Conservation (phyloP, 2,329 filamentous ascomycete species). For the Penicillium hesseltinei region DNA sequence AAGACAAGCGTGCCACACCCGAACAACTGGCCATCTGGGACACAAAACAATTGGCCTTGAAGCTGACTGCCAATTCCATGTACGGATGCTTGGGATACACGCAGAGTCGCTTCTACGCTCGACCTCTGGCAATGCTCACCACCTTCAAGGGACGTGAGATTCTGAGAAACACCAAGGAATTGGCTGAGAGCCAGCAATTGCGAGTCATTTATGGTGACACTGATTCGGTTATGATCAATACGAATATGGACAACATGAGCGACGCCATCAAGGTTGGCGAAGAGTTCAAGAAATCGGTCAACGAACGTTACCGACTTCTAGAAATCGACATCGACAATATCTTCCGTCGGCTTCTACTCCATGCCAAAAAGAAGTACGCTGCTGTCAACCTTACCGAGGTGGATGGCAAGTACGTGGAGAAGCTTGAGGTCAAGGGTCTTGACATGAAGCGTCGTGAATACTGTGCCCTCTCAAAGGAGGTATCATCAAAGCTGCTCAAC, state of each 20-base stretch:
- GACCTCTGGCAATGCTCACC: constrained; percentile 90
- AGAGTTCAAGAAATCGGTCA: constrained; percentile 93
- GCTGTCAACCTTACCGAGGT: constrained; percentile 90
- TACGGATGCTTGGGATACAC: constrained; percentile 97
- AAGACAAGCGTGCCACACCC: constrained; percentile 78
- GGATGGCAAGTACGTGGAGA: constrained; percentile 86
- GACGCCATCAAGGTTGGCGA: constrained; percentile 88
- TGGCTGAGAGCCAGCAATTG: constrained; percentile 85
- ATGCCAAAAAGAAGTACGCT: constrained; percentile 99
- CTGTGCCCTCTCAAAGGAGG: constrained; percentile 91
- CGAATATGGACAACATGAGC: constrained; percentile 88
- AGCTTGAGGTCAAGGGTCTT: constrained; percentile 96
- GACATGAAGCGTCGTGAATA: constrained; percentile 98
- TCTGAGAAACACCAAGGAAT: constrained; percentile 88
- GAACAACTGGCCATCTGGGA: constrained; percentile 95
- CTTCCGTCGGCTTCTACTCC: constrained; percentile 86
- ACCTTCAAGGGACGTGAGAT: constrained; percentile 98
- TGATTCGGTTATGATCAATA: constrained; percentile 99
- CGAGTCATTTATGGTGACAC: constrained; percentile 99
- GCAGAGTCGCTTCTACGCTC: constrained; percentile 94
- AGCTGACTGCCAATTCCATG: constrained; percentile 99
- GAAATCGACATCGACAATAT: constrained; percentile 99
- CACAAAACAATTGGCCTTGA: constrained; percentile 94
- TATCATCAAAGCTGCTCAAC: constrained; percentile 84
- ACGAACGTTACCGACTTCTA: constrained; percentile 84